These are phyloP conservation scores for Clavaria fumosa DNA, from an alignment of 768 basidiomycete species.

Conservation along the genomic window DNA sequence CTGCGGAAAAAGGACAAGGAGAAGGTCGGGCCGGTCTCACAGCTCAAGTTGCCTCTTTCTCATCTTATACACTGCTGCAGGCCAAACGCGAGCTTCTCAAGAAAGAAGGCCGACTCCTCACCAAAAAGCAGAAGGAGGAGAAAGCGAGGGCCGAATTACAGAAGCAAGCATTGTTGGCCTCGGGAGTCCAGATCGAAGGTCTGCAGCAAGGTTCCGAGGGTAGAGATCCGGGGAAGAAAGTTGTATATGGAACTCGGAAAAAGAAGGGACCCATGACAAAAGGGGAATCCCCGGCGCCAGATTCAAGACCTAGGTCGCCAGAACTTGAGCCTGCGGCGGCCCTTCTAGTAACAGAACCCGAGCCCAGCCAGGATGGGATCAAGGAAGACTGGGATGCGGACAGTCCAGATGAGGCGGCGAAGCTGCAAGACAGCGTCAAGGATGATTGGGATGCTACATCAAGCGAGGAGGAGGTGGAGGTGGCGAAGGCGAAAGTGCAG, in stretches of 20 bases:
- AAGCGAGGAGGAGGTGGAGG: constrained; percentile 25
- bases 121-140: constrained; percentile 97
- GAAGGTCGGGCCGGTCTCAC: constrained; percentile 35
- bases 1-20: constrained; percentile 77
- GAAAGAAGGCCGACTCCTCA: constrained; percentile 88
- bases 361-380: constrained; percentile 16
- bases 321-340: constrained; percentile 20
- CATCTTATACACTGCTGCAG: constrained; percentile 23
- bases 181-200: constrained; percentile 83
- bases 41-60: constrained; percentile 2
- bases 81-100: constrained; percentile 79
- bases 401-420: constrained; percentile 35
- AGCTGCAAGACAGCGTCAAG: constrained; percentile 20
- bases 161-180: constrained; percentile 77
- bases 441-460: constrained; percentile 38
- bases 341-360: constrained; percentile 21
- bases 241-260: constrained; percentile 73
- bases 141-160: constrained; percentile 81
- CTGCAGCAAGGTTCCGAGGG: constrained; percentile 42
- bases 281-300: constrained; percentile 37
- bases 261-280: constrained; percentile 46
- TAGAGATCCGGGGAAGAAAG: constrained; percentile 44
- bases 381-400: constrained; percentile 55
- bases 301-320: constrained; percentile 39
- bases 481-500: too few species aligned